A percentile compares a stretch with the other conserved stretches of the same genome.
Conservation (phyloP, 208 protist genomes). For the Wallacemonas sp. region DNA sequence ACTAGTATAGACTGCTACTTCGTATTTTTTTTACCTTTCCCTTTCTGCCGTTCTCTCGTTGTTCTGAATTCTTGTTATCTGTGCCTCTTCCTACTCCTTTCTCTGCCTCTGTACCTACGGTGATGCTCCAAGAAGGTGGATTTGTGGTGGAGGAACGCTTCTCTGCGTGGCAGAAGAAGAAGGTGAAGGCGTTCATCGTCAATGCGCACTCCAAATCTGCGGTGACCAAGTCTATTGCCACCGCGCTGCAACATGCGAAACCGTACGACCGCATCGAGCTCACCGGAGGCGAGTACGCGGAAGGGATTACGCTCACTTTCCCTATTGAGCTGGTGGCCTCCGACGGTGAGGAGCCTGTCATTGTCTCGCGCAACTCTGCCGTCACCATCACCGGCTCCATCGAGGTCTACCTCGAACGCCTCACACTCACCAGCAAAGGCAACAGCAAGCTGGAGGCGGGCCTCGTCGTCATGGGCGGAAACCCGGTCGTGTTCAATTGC, state of each 20-base stretch:
- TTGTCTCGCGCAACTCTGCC: conserved; percentile 61
- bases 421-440: conserved; percentile 58
- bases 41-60: conserved; percentile 9
- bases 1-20: no score
- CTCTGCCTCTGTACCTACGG: background rate
- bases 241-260: conserved; percentile 69
- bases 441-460: conserved; percentile 57
- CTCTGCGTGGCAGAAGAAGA: conserved; percentile 87
- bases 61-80: conserved; percentile 13
- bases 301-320: conserved; percentile 62
- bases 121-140: conserved; percentile 34
- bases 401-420: conserved; percentile 65
- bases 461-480: conserved; percentile 60
- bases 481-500: conserved; percentile 57
- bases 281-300: conserved; percentile 78
- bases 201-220: conserved; percentile 64
- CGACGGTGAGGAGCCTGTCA: conserved; percentile 79
- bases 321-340: conserved; percentile 83
- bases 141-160: conserved; percentile 70
- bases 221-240: conserved; percentile 52
- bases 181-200: conserved; percentile 83
- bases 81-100: conserved; percentile 15
- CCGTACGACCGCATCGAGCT: conserved; percentile 89
- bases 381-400: conserved; percentile 72
- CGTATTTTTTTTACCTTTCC: conserved; percentile 7